Conservation (phyloP, 2,329 filamentous ascomycete genomes). For the Trichoderma arundinaceum region DNA sequence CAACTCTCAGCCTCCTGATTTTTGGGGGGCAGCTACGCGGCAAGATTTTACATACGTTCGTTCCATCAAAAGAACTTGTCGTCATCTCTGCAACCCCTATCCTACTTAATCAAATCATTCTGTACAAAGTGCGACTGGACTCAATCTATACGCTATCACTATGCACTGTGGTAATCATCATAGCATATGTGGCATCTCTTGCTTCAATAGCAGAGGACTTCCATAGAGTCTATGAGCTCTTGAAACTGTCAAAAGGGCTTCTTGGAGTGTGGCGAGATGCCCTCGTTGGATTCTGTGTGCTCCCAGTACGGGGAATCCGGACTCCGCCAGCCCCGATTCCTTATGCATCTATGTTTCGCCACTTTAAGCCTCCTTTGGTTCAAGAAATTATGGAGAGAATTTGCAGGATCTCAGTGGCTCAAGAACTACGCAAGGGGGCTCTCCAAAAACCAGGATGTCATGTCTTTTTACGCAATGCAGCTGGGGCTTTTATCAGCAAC, state of each 20-base stretch:
- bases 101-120: constrained; percentile 1
- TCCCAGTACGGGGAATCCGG: not conserved
- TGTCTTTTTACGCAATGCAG: not conserved
- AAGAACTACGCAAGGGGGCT: not conserved
- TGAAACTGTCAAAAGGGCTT: not conserved
- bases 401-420: not conserved
- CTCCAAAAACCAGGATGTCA: not conserved
- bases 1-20: not conserved
- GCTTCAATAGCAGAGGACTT: not conserved
- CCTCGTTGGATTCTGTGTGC: not conserved
- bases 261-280: not conserved
- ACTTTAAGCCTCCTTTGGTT: not conserved
- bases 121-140: constrained; percentile 9
- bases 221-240: not conserved
- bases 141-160: constrained; percentile 4
- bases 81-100: not conserved
- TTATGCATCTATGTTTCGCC: not conserved
- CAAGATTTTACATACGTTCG: not conserved
- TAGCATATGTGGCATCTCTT: not conserved
- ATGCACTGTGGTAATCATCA: constrained; percentile 8
- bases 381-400: not conserved
- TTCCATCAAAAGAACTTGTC: not conserved
- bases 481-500: not conserved
- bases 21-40: not conserved
- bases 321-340: not conserved